phyloP scores from a whole-genome alignment of 768 basidiomycete species.

The Psilocybe tampanensis region DNA sequence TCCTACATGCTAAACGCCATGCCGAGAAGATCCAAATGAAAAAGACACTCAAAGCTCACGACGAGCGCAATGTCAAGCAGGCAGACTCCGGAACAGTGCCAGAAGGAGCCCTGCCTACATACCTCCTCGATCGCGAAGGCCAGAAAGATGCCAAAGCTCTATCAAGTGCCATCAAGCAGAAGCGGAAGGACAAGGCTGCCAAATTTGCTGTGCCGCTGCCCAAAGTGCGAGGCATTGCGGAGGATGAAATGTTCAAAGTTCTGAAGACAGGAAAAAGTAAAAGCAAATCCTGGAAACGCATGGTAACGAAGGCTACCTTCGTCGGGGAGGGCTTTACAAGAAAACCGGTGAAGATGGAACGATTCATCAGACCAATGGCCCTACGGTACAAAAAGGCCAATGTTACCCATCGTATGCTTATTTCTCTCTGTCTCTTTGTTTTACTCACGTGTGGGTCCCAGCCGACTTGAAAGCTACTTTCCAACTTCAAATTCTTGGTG shows the following conservation, averaged over 20 bases:
- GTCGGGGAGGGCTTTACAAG: slow-evolving; percentile 98
- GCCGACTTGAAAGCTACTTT: slow-evolving; percentile 98
- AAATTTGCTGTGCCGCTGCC: slow-evolving; percentile 97
- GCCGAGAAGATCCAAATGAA: slow-evolving; percentile 98
- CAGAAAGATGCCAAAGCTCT: slow-evolving; percentile 98
- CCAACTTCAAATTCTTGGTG: slow-evolving; percentile 95
- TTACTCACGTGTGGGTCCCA: slow-evolving; percentile 30
- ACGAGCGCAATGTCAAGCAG: slow-evolving; percentile 97
- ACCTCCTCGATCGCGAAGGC: slow-evolving; percentile 95
- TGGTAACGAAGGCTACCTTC: slow-evolving; percentile 99
- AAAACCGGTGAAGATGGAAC: slow-evolving; percentile 98
- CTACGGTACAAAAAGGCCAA: slow-evolving; percentile 98
- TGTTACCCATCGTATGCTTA: slow-evolving; percentile 91
- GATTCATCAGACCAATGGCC: slow-evolving; percentile 97
- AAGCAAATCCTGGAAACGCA: slow-evolving; percentile 97
- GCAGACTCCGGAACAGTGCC: slow-evolving; percentile 80
- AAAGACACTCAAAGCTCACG: slow-evolving; percentile 99
- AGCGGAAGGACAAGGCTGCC: slow-evolving; percentile 98
- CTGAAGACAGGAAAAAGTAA: slow-evolving; percentile 97
- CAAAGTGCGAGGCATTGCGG: slow-evolving; percentile 96
- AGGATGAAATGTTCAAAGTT: slow-evolving; percentile 99
- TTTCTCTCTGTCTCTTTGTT: neutral
- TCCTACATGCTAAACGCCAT: slow-evolving; percentile 96
- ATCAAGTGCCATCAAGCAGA: slow-evolving; percentile 95
- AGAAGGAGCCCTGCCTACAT: slow-evolving; percentile 92